Evolutionary conservation across 139 green algal genomes (phyloP).

Genomic region (Eudorina sp.): DNA sequence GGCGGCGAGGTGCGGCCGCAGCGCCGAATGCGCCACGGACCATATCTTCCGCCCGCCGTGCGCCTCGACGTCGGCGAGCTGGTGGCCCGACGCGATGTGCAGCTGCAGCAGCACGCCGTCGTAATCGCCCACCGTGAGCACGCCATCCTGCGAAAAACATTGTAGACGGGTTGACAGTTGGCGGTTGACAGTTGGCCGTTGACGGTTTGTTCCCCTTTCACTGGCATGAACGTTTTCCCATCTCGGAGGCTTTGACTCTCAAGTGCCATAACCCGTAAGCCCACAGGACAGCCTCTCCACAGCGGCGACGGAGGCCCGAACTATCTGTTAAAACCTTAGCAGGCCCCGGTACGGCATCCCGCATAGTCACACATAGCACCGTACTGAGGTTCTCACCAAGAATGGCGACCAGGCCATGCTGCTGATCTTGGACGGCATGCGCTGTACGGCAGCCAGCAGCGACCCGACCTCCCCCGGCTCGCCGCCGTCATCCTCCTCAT

Average conservation of each 20-base stretch:
- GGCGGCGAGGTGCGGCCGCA: conserved; percentile 72
- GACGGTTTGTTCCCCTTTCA: too few relatives aligned
- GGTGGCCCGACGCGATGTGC: conserved; percentile 69
- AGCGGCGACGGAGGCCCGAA: too few relatives aligned
- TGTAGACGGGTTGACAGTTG: too few relatives aligned
- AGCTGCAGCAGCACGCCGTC: conserved; percentile 79
- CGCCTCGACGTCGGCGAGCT: conserved; percentile 79
- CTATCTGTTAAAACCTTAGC: too few relatives aligned
- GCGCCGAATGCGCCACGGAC: conserved; percentile 80
- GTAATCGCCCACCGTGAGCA: conserved; percentile 86
- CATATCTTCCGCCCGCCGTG: conserved; percentile 87
- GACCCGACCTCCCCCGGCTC: conserved; percentile 20
- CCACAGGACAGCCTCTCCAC: too few relatives aligned
- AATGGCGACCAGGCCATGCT: conserved; percentile 35
- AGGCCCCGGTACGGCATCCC: too few relatives aligned
- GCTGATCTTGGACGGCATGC: conserved; percentile 84
- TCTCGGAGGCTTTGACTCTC: too few relatives aligned
- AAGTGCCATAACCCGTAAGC: too few relatives aligned
- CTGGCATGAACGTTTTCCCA: too few relatives aligned
- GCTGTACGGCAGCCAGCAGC: conserved; percentile 67
- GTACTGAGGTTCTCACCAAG: conserved; percentile 10
- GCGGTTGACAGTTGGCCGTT: too few relatives aligned
- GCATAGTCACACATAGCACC: too few relatives aligned
- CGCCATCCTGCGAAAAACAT: conserved; percentile 63
- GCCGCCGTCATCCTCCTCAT: not conserved